These are phyloP conservation scores for Meyerozyma smithsonii DNA, from an alignment of 1,139 yeast species.

Conservation along the genomic window DNA sequence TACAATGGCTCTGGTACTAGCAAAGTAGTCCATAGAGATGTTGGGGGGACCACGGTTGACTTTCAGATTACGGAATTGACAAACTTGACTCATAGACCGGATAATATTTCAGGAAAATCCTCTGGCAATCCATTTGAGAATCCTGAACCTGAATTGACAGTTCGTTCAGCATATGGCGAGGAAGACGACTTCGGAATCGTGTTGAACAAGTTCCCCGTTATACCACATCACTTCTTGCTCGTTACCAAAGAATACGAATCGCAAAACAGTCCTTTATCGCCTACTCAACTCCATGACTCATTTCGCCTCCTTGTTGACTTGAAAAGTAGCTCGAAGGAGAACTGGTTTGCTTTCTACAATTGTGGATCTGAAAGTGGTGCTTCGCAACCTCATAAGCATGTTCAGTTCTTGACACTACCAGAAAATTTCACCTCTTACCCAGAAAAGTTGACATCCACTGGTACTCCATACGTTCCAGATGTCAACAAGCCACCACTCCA, in stretches of 20 bases:
- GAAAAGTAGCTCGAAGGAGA: slow-evolving; percentile 16
- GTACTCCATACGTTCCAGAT: slow-evolving; percentile 52
- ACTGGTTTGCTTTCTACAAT: slow-evolving; percentile 76
- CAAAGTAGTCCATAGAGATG: slow-evolving; percentile 16
- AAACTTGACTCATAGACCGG: slow-evolving; percentile 57
- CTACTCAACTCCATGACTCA: slow-evolving; percentile 59
- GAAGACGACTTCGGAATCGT: slow-evolving; percentile 55
- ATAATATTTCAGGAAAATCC: slow-evolving; percentile 23
- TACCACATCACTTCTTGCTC: slow-evolving; percentile 70
- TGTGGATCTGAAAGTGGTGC: slow-evolving; percentile 89
- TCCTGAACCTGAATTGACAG: slow-evolving; percentile 73
- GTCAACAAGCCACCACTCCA: slow-evolving; percentile 55
- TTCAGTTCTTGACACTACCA: slow-evolving; percentile 79
- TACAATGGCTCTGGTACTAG: slow-evolving; percentile 29
- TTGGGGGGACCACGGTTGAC: slow-evolving; percentile 17
- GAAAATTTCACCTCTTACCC: slow-evolving; percentile 56
- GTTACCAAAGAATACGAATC: slow-evolving; percentile 69
- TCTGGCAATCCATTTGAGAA: slow-evolving; percentile 68
- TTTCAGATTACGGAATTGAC: slow-evolving; percentile 31
- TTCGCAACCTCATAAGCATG: slow-evolving; percentile 87
- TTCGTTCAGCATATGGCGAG: slow-evolving; percentile 47
- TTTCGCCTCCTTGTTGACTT: slow-evolving; percentile 43
- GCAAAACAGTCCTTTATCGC: slow-evolving; percentile 68
- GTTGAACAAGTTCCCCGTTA: slow-evolving; percentile 81
- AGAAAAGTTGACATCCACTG: slow-evolving; percentile 42